Percentiles rank a stretch among this genome's conserved stretches.
Conservation (phyloP, 495 filamentous ascomycete genomes). For the Penicillium desertorum region DNA sequence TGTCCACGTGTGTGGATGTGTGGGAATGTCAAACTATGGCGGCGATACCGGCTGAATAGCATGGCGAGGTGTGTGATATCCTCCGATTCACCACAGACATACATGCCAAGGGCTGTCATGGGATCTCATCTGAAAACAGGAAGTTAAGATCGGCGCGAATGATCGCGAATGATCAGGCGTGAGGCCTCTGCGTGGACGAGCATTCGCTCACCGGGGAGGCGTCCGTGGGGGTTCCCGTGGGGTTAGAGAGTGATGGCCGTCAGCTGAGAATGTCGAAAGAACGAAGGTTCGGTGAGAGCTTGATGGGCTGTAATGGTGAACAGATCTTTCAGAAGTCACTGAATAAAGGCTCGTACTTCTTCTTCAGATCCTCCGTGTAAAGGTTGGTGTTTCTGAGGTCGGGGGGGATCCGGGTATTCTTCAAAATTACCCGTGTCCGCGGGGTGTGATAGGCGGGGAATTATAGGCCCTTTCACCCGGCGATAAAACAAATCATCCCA, state of each 20-base stretch:
- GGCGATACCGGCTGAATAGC: neutral
- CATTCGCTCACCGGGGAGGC: constrained; percentile 5
- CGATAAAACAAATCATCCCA: constrained; percentile 82
- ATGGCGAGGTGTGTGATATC: neutral
- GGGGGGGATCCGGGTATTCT: constrained; percentile 67
- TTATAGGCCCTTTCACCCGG: constrained; percentile 74
- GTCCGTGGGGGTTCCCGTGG: constrained; percentile 9
- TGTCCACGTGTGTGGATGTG: neutral
- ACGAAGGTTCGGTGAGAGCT: constrained; percentile 14
- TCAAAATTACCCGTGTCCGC: constrained; percentile 92
- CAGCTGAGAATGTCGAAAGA: neutral
- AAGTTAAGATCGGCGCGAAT: constrained; percentile 1
- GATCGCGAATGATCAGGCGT: constrained; percentile 2
- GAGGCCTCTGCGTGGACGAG: neutral
- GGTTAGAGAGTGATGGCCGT: constrained; percentile 1
- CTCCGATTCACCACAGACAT: neutral
- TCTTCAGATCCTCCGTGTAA: constrained; percentile 74
- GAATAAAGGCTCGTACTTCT: constrained; percentile 76
- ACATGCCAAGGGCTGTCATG: constrained; percentile 3
- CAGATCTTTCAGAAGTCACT: constrained; percentile 63
- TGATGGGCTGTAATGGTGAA: constrained; percentile 1
- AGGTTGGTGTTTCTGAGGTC: constrained; percentile 50
- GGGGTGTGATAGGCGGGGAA: constrained; percentile 74
- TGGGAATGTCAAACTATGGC: neutral
- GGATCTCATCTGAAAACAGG: constrained; percentile 1